phyloP scores from a whole-genome alignment of 495 filamentous ascomycete genomes.

The Entonaema liquescens region DNA sequence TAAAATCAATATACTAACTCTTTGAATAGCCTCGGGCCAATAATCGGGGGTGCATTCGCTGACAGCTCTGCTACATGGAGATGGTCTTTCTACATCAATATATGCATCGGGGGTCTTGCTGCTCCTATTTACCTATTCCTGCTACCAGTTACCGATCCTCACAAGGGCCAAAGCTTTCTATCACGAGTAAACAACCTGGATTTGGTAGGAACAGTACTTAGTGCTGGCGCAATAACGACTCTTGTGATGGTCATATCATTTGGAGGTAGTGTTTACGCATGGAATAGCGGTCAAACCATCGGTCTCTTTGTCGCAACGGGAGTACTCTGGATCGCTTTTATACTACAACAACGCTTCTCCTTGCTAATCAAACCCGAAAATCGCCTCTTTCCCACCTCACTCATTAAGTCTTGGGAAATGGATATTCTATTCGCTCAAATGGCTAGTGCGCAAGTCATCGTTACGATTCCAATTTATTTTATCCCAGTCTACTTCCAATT shows the following conservation, averaged over 20 bases:
- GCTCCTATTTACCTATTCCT: slow-evolving; percentile 63
- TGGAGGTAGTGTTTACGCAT: slow-evolving; percentile 62
- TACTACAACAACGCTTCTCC: slow-evolving; percentile 56
- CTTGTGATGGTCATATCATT: slow-evolving; percentile 62
- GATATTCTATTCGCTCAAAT: neutral
- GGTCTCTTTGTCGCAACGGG: slow-evolving; percentile 58
- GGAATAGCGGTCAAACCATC: slow-evolving; percentile 59
- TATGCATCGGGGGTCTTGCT: slow-evolving; percentile 60
- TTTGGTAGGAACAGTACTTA: slow-evolving; percentile 50
- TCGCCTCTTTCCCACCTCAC: slow-evolving; percentile 62
- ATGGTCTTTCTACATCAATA: slow-evolving; percentile 75
- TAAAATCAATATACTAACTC: neutral
- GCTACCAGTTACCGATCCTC: slow-evolving; percentile 48
- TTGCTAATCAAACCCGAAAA: slow-evolving; percentile 52
- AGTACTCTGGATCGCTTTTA: slow-evolving; percentile 58
- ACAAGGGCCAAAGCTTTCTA: slow-evolving; percentile 31
- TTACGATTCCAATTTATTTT: slow-evolving; percentile 57
- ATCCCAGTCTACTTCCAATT: slow-evolving; percentile 61
- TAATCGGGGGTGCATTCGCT: slow-evolving; percentile 68
- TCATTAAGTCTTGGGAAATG: slow-evolving; percentile 41
- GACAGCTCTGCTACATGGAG: slow-evolving; percentile 58
- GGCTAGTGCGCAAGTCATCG: neutral
- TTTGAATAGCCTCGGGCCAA: slow-evolving; percentile 58
- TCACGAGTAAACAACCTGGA: slow-evolving; percentile 35
- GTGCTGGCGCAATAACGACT: slow-evolving; percentile 49